Evolutionary conservation across 495 filamentous ascomycete genomes (phyloP).

Genomic region (Hyphodiscus hymeniophilus): DNA sequence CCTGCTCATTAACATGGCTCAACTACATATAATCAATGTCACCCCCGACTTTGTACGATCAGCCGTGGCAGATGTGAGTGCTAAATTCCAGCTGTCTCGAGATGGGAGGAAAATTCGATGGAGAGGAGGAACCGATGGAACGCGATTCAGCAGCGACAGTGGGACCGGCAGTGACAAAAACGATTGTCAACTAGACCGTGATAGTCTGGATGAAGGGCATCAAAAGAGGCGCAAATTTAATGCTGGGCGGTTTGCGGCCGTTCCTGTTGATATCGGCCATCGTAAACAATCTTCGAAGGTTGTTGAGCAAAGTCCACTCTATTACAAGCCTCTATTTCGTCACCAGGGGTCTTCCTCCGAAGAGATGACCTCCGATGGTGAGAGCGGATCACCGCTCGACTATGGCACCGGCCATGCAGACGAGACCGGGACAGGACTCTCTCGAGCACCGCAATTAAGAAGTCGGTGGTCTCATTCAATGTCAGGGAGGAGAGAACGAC

Average conservation of each 20-base stretch:
- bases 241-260: slow-evolving; percentile 12
- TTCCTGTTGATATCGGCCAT: slow-evolving; percentile 15
- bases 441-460: neutral
- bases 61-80: slow-evolving; percentile 55
- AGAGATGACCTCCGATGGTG: slow-evolving; percentile 32
- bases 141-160: slow-evolving; percentile 49
- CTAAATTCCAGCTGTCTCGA: slow-evolving; percentile 59
- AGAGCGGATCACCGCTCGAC: slow-evolving; percentile 23
- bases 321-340: slow-evolving; percentile 57
- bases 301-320: slow-evolving; percentile 28
- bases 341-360: slow-evolving; percentile 36
- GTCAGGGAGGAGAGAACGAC: slow-evolving; percentile 27
- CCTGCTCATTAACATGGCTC: slow-evolving; percentile 69
- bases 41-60: slow-evolving; percentile 62
- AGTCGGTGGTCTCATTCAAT: slow-evolving; percentile 22
- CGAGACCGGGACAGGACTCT: neutral
- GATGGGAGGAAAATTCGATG: slow-evolving; percentile 71
- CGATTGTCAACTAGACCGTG: slow-evolving; percentile 30
- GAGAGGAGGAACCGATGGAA: slow-evolving; percentile 56
- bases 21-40: slow-evolving; percentile 71
- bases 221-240: slow-evolving; percentile 25
- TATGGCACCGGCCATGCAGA: neutral
- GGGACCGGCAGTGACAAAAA: slow-evolving; percentile 31
- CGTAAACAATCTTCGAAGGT: slow-evolving; percentile 21
- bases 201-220: slow-evolving; percentile 30